Base-by-base conservation (phyloP, 108 stramenopile genomes). In the Pseudonitzschia multistriata region DNA sequence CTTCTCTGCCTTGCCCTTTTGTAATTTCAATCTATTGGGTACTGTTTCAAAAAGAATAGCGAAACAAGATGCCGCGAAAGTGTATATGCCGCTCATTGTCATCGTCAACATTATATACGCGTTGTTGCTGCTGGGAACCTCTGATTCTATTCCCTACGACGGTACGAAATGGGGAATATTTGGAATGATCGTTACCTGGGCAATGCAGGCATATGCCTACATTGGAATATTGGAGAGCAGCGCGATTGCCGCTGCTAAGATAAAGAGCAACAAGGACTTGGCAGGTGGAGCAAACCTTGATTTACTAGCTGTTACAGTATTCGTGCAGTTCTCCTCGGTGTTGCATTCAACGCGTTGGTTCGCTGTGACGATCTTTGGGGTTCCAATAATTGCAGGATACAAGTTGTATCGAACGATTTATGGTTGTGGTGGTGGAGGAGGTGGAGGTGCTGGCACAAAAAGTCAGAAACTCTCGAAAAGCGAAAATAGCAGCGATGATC, bases 231-330 rank as follows among this genome's bases (percentile, higher is more conserved):
- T 88, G 49, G 80, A 83, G 13, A 71, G 75, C 57, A 70, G 82
- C 49, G 34, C 36, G 50, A 70, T 34, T 67, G 6, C 74, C 35
- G 47, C 56, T 0, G 69, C 40, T 33, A 39, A 37, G 2, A 61
- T 19, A 0, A 62, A 57, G 29, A 68, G 62, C 2, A 57, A 62
- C 45, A 73, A 81, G 45, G 69, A 74, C 31, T 47, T 88, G 22
- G 84, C 71, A 0, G 87, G 84, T 25, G 87, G 87, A 28, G 68
- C 70, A 27, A 81, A 74, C 27, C 68, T 88, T 14, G 87, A 88
- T 71, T 65, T 85, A 35, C 56, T 88, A 42, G 87, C 80, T 22
- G 66, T 83, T 19, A 76, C 80, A 27, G 31, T 79, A 17, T 19
- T 83, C 17, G 71, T 85, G 3, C 82, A 88, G 72, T 85, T 70